A percentile compares a stretch with the other conserved stretches of the same genome.
phyloP scores from a whole-genome alignment of 1,139 yeast species.

The Scheffersomyces segobiensis region DNA sequence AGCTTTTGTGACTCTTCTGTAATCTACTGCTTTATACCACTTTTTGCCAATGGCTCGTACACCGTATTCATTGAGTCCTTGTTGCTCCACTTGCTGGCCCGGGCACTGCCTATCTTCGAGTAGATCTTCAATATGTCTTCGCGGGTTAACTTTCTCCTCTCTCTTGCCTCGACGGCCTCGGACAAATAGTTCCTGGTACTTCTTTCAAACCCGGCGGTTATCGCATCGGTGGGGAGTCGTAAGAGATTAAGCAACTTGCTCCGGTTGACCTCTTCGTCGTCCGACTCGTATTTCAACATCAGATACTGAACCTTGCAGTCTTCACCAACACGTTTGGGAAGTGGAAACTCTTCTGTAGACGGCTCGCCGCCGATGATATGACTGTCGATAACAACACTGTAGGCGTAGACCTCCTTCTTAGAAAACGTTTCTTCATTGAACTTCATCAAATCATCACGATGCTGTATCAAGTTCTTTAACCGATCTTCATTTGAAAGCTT shows the following conservation, averaged over 20 bases:
- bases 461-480: slow-evolving; percentile 13
- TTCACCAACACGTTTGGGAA: slow-evolving; percentile 11
- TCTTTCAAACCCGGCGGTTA: slow-evolving; percentile 6
- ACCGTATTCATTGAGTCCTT: slow-evolving; percentile 22
- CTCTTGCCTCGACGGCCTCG: neutral
- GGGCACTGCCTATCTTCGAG: slow-evolving; percentile 28
- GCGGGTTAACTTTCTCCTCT: slow-evolving; percentile 4
- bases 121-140: slow-evolving; percentile 22
- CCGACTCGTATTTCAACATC: neutral
- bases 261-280: slow-evolving; percentile 2
- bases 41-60: slow-evolving; percentile 14
- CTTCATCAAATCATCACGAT: slow-evolving; percentile 15
- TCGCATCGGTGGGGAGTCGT: slow-evolving; percentile 9
- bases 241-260: slow-evolving; percentile 10
- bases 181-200: neutral
- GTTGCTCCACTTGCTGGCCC: slow-evolving; percentile 26
- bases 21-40: slow-evolving; percentile 2
- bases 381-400: slow-evolving; percentile 10
- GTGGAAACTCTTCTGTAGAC: slow-evolving; percentile 4
- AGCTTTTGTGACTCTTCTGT: no score
- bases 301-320: slow-evolving; percentile 12
- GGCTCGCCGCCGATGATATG: slow-evolving; percentile 13
- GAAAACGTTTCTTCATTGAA: slow-evolving; percentile 13
- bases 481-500: slow-evolving; percentile 16
- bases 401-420: slow-evolving; percentile 8